These are phyloP conservation scores for Zygotorulaspora florentina DNA, from an alignment of 805 yeast species.

Conservation along the genomic window DNA sequence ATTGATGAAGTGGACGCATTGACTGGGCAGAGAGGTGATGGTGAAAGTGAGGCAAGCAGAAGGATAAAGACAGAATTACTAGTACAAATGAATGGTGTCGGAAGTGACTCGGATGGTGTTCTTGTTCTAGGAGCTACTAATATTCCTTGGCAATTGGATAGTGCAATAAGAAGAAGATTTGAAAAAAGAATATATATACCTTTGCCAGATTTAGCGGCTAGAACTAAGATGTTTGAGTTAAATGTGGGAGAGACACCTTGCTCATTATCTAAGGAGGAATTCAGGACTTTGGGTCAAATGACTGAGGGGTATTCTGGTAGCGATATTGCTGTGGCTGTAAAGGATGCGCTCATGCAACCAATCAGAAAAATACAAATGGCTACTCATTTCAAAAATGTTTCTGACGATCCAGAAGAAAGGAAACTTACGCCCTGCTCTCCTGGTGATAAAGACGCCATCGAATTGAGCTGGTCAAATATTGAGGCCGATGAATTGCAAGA, in stretches of 20 bases:
- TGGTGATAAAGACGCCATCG: constrained; percentile 82
- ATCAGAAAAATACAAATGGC: constrained; percentile 93
- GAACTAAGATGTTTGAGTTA: constrained; percentile 89
- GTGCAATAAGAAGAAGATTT: constrained; percentile 95
- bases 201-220: constrained; percentile 87
- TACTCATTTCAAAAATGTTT: constrained; percentile 78
- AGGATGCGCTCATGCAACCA: constrained; percentile 98
- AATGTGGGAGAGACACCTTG: constrained; percentile 92
- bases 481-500: constrained; percentile 85
- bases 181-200: constrained; percentile 94
- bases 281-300: constrained; percentile 76
- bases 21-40: constrained; percentile 97
- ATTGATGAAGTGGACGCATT: constrained; percentile 98
- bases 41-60: constrained; percentile 93
- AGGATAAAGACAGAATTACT: constrained; percentile 93
- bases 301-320: constrained; percentile 98
- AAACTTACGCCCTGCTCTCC: constrained; percentile 93
- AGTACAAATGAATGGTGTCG: constrained; percentile 99
- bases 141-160: constrained; percentile 98
- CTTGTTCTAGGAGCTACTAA: constrained; percentile 95
- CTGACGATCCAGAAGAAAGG: constrained; percentile 35
- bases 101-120: constrained; percentile 89
- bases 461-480: constrained; percentile 90
- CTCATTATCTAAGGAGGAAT: constrained; percentile 66
- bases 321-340: constrained; percentile 92